phyloP scores from a whole-genome alignment of 2,329 filamentous ascomycete species.

The Trichoderma lentiforme region DNA sequence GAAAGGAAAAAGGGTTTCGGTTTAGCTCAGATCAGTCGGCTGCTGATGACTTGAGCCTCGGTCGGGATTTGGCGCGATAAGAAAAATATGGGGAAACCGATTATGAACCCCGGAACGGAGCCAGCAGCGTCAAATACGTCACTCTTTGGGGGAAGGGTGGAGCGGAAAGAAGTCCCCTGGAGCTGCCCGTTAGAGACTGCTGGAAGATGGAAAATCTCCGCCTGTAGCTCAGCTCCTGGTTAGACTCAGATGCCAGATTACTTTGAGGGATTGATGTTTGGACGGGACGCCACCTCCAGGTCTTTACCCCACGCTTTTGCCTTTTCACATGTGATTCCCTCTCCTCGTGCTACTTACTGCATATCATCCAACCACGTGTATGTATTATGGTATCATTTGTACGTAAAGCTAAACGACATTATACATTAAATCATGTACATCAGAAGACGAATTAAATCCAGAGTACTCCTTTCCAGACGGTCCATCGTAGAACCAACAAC shows the following conservation, averaged over 20 bases:
- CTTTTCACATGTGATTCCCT: neutral
- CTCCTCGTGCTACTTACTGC: neutral
- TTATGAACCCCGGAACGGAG: neutral
- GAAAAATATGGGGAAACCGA: neutral
- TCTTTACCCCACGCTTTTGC: neutral
- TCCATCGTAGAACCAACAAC: neutral
- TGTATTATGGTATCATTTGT: neutral
- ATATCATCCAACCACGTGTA: neutral
- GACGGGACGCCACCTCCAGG: neutral
- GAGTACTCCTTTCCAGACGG: neutral
- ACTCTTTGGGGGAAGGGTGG: neutral
- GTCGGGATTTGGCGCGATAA: neutral
- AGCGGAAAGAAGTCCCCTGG: neutral
- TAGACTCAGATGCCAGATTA: neutral
- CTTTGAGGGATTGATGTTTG: neutral
- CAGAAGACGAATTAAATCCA: neutral
- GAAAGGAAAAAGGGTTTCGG: neutral
- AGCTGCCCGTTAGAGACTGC: neutral
- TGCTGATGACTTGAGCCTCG: slow-evolving; percentile 12
- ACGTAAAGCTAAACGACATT: neutral
- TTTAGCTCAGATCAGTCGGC: neutral
- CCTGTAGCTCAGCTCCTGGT: neutral
- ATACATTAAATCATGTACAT: neutral
- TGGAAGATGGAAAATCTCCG: neutral
- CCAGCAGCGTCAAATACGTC: neutral